Evolutionary conservation across 2,329 filamentous ascomycete species (phyloP).

Genomic region (Penicillium sp.): DNA sequence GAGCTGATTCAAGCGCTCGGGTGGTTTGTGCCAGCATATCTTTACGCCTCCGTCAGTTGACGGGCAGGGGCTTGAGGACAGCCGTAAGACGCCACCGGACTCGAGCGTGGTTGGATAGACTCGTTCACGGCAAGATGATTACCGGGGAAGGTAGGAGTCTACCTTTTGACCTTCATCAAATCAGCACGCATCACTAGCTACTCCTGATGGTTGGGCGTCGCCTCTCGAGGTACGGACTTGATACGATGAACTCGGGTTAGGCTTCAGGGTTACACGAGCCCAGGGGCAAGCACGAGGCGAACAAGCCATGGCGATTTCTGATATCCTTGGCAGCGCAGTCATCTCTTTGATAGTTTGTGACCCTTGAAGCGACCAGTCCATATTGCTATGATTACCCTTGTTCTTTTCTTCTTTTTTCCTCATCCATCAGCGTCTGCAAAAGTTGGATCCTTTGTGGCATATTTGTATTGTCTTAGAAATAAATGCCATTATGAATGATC

Average conservation of each 20-base stretch:
- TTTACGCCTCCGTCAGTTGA: slow-evolving; percentile 20
- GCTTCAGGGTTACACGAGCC: slow-evolving; percentile 7
- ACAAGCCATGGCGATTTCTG: slow-evolving; percentile 4
- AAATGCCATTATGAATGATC: not conserved
- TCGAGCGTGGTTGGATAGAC: slow-evolving; percentile 19
- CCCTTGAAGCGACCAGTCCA: slow-evolving; percentile 22
- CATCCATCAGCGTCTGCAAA: slow-evolving; percentile 16
- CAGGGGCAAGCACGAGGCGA: slow-evolving; percentile 10
- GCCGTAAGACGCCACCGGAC: slow-evolving; percentile 27
- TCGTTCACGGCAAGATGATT: slow-evolving; percentile 20
- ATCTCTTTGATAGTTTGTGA: slow-evolving; percentile 7
- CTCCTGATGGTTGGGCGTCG: slow-evolving; percentile 14
- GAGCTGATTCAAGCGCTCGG: slow-evolving; percentile 24
- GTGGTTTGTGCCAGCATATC: slow-evolving; percentile 19
- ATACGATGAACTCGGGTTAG: slow-evolving; percentile 19
- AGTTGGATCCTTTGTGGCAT: slow-evolving; percentile 17
- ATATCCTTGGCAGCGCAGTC: slow-evolving; percentile 9
- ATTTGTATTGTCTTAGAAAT: not conserved
- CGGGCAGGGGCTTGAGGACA: slow-evolving; percentile 29
- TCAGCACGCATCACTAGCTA: slow-evolving; percentile 5
- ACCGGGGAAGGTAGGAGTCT: slow-evolving; percentile 8
- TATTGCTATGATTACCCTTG: slow-evolving; percentile 26
- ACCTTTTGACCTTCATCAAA: slow-evolving; percentile 10
- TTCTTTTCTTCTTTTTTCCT: slow-evolving; percentile 10
- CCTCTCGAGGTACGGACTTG: slow-evolving; percentile 7